These are phyloP conservation scores for Conringia planisiliqua DNA, from an alignment of 345 rosid genomes.

Conservation along the genomic window DNA sequence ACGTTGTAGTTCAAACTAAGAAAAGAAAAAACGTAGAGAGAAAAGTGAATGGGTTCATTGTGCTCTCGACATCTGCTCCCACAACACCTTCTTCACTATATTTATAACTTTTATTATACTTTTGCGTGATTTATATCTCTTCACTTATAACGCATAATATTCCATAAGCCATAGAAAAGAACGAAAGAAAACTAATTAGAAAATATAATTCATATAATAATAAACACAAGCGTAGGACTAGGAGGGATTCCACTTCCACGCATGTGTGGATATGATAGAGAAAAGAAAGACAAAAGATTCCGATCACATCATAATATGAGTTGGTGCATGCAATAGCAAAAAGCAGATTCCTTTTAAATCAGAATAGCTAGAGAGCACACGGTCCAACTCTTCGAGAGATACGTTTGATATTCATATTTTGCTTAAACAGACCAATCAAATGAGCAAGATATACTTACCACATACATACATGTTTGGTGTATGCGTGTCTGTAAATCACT, in stretches of 20 bases:
- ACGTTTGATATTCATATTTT: conserved; percentile 17
- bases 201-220: not conserved
- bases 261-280: conserved; percentile 32
- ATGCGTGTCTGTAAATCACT: conserved; percentile 24
- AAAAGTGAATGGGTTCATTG: not conserved
- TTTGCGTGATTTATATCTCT: no score
- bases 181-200: not conserved
- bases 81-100: not conserved
- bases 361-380: conserved; percentile 19
- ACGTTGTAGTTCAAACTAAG: not conserved
- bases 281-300: conserved; percentile 29
- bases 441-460: not conserved
- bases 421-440: conserved; percentile 19
- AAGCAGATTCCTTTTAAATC: conserved; percentile 31
- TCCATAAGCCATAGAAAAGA: not conserved
- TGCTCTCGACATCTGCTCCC: not conserved
- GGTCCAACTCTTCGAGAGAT: conserved; percentile 2
- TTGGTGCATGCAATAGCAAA: conserved; percentile 33
- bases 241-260: conserved; percentile 25
- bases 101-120: not conserved
- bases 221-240: not conserved
- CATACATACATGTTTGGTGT: conserved; percentile 7
- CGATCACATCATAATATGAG: conserved; percentile 22
- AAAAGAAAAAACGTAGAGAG: not conserved
- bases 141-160: not conserved